Conservation (phyloP, 768 basidiomycete genomes). For the Kwoniella newhampshirensis region DNA sequence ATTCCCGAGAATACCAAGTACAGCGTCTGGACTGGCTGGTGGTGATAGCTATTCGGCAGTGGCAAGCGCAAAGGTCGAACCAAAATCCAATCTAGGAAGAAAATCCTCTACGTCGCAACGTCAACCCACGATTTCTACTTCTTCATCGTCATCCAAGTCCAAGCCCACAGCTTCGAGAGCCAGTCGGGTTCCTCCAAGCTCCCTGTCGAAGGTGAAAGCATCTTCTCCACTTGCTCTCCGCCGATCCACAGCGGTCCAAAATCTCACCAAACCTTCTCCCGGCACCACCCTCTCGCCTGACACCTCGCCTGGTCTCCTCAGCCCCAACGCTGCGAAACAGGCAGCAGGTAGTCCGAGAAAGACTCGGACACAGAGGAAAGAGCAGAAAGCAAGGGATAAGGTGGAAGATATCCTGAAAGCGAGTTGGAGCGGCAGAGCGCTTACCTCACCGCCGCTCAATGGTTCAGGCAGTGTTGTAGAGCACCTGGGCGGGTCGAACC, state of each 20-base stretch:
- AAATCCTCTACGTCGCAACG: not conserved
- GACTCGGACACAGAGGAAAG: constrained; percentile 13
- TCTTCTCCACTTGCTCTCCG: not conserved
- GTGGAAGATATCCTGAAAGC: constrained; percentile 36
- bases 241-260: constrained; percentile 16
- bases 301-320: no score
- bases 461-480: not conserved
- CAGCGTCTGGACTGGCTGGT: constrained; percentile 24
- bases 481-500: not conserved
- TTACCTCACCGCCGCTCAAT: constrained; percentile 16
- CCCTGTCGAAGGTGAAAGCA: not conserved
- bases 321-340: not conserved
- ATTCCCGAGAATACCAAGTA: constrained; percentile 30
- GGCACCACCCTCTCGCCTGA: not conserved
- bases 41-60: constrained; percentile 6
- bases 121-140: not conserved
- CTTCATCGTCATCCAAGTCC: not conserved
- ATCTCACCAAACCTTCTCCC: constrained; percentile 1
- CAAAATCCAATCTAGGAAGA: no score
- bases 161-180: not conserved
- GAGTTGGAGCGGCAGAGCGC: constrained; percentile 31
- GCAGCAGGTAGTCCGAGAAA: constrained; percentile 7
- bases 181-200: not conserved
- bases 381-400: constrained; percentile 17
- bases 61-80: not conserved